Base-by-base conservation (phyloP, 139 green algal species). In the Trebouxia sp. region DNA sequence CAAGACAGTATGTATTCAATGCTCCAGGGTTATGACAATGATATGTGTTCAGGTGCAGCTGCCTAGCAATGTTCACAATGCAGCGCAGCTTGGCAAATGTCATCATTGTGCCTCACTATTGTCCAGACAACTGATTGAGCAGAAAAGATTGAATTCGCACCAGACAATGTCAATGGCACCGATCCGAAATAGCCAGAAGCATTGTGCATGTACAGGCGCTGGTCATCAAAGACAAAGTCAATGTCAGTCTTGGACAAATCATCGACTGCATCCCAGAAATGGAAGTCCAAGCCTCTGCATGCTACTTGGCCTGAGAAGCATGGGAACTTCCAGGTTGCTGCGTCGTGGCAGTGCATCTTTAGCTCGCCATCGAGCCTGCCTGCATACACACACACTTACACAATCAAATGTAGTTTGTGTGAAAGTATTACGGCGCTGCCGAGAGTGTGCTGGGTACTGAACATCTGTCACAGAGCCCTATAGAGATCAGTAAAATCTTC, bases 221-320 rank as follows among this genome's bases (percentile, higher is more conserved):
- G 89, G 7, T 87, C 79, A 87, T 99, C 94, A 86, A 98, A 97
- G 62, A 98, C 74, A 75, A 99, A 86, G 77, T 98, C 92, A 82
- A 98, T 89, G 79, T 91, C 56, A 1, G 85, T 86, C 12, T 84
- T 86, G 24, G 75, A 81, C 51, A 99, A 89, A 79, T 97, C 91
- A 84, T 98, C 94, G 24, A 95, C 87, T 0, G 96, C 75, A 78
- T 99, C 96, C 92, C 92, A 99, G 55, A 99, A 98, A 87, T 98
- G 95, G 66, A 99, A 94, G 22, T 86, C 85, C 6, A 85, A 78
- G 32, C 85, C 88, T n/a, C 75, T 42, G 28, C 50, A 58, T 5
- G 38, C 43, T 1, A 82, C 30, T 20, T 87, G 83, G 55, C 94
- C 94, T 42, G 84, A 82, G 47, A 98, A 88, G 74, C 90, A 83